A percentile compares a stretch with the other conserved stretches of the same genome.
These are phyloP conservation scores for Penstemon davidsonii DNA, from an alignment of 257 asterid genomes.

Conservation along the genomic window DNA sequence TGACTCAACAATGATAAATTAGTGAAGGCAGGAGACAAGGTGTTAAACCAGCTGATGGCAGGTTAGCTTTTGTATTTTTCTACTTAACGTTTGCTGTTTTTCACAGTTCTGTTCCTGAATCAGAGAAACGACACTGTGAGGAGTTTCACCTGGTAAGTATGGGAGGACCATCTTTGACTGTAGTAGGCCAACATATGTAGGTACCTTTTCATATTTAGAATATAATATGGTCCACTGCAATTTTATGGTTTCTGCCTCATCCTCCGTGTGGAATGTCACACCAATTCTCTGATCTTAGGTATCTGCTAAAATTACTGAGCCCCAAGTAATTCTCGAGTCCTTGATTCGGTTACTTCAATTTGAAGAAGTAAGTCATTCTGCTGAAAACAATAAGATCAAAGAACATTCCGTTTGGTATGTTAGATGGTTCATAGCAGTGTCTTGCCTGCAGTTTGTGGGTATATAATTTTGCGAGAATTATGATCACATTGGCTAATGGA, in stretches of 20 bases:
- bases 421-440: background rate
- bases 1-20: slow-evolving; percentile 18
- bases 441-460: background rate
- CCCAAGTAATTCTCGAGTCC: background rate
- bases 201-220: slow-evolving; percentile 29
- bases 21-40: slow-evolving; percentile 37
- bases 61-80: slow-evolving; percentile 23
- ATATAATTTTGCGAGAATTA: background rate
- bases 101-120: background rate
- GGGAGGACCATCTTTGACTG: slow-evolving; percentile 45
- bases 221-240: slow-evolving; percentile 36
- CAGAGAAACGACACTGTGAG: slow-evolving; percentile 11
- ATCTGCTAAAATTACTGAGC: slow-evolving; percentile 3
- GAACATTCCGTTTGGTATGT: background rate
- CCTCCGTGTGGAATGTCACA: slow-evolving; percentile 18
- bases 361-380: background rate
- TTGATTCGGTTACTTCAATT: background rate
- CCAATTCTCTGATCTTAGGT: slow-evolving; percentile 22
- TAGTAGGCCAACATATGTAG: slow-evolving; percentile 42
- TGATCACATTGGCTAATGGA: background rate
- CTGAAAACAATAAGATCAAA: background rate
- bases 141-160: slow-evolving; percentile 42
- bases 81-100: slow-evolving; percentile 20
- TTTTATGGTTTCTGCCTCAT: background rate
- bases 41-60: slow-evolving; percentile 26